Conservation (phyloP, 352 stramenopile species). For the Phytophthora fragariaefolia region DNA sequence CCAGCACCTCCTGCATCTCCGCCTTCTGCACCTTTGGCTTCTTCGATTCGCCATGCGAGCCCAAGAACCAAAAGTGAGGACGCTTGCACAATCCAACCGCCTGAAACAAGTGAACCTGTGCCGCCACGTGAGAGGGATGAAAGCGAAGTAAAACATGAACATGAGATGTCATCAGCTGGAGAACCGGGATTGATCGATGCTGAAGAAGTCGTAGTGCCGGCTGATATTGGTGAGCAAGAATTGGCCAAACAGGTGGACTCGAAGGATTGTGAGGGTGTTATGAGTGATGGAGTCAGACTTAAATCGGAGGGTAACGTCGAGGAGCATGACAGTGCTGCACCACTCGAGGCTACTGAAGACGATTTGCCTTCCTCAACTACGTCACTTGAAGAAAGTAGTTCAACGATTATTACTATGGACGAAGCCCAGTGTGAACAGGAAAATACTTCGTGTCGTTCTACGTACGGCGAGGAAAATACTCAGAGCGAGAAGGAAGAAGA, state of each 20-base stretch:
- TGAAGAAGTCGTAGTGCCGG: background rate
- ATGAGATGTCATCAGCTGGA: background rate
- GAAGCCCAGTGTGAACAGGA: conserved; percentile 10
- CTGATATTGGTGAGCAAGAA: background rate
- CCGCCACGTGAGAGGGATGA: conserved; percentile 1
- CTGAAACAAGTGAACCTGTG: background rate
- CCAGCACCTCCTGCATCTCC: conserved; percentile 7
- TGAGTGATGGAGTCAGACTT: too few species aligned
- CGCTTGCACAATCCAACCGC: background rate
- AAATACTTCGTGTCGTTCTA: background rate
- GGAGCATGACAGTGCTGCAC: too few species aligned
- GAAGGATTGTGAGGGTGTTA: background rate
- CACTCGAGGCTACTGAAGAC: background rate
- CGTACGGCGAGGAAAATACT: background rate
- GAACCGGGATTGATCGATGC: conserved; percentile 11
- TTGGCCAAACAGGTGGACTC: background rate
- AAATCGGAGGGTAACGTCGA: too few species aligned
- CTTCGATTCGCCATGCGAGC: conserved; percentile 9
- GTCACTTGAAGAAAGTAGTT: background rate
- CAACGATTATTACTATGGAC: background rate
- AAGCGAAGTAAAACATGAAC: conserved; percentile 9
- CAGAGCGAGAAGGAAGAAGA: background rate
- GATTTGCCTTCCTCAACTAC: background rate
- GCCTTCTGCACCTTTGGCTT: conserved; percentile 8
- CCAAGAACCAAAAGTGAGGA: conserved; percentile 15